These are phyloP conservation scores for Myxozyma melibiosi DNA, from an alignment of 805 yeast genomes.

Conservation along the genomic window DNA sequence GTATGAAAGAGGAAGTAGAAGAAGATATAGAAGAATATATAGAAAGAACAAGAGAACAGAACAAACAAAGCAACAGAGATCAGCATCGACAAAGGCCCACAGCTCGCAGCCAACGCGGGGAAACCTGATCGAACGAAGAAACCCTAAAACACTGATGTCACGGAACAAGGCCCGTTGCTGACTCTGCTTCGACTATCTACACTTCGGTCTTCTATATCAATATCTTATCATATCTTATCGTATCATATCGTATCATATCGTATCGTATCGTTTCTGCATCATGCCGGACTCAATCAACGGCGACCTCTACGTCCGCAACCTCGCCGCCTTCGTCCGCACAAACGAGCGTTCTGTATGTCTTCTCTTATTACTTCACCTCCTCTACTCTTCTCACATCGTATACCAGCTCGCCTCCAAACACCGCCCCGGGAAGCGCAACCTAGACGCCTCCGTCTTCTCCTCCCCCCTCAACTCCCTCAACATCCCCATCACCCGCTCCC, in stretches of 20 bases:
- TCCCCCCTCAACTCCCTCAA: conserved; percentile 11
- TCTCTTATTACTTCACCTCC: neutral
- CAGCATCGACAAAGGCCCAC: no score
- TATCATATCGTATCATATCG: no score
- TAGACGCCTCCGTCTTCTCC: conserved; percentile 11
- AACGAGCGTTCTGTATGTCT: conserved; percentile 38
- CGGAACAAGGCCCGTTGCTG: neutral
- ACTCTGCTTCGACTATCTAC: no score
- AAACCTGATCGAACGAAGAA: conserved; percentile 2
- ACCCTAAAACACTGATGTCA: conserved; percentile 2
- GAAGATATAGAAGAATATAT: no score
- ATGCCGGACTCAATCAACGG: conserved; percentile 35
- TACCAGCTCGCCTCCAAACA: conserved; percentile 18
- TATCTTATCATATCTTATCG: neutral
- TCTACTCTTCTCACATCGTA: neutral
- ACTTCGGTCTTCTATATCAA: no score
- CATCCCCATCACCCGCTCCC: conserved; percentile 13
- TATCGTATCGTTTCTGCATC: neutral
- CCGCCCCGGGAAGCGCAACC: conserved; percentile 9
- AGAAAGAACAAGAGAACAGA: no score
- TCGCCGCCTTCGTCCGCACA: conserved; percentile 37
- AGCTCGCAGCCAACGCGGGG: no score
- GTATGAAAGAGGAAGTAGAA: no score
- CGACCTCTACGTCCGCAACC: conserved; percentile 36
- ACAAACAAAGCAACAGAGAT: no score